phyloP scores from a whole-genome alignment of 2,329 filamentous ascomycete genomes.

The Pseudohalonectria lignicola region DNA sequence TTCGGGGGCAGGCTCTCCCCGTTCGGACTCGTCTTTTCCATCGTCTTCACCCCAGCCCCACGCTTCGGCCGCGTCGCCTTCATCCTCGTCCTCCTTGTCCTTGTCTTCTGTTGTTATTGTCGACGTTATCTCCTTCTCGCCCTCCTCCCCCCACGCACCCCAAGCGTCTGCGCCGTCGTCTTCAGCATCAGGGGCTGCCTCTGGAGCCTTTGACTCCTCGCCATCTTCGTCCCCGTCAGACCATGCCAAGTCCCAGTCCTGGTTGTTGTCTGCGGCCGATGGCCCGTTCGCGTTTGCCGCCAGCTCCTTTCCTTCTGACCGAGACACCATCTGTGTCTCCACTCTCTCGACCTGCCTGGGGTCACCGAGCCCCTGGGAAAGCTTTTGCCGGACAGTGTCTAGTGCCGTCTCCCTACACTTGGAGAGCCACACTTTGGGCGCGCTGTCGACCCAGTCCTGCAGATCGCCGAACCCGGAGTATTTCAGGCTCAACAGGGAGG shows the following conservation, averaged over 20 bases:
- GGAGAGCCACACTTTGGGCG: conserved; percentile 74
- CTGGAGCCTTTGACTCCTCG: conserved; percentile 9
- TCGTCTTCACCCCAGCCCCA: conserved; percentile 83
- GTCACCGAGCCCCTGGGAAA: conserved; percentile 53
- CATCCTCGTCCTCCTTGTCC: conserved; percentile 32
- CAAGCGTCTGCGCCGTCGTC: conserved; percentile 25
- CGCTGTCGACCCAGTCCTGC: conserved; percentile 68
- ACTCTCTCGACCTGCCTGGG: conserved; percentile 68
- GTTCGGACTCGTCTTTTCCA: no score
- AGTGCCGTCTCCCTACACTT: conserved; percentile 74
- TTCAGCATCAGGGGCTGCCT: conserved; percentile 14
- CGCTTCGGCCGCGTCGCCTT: conserved; percentile 49
- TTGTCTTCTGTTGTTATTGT: conserved; percentile 5
- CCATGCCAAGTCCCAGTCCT: conserved; percentile 76
- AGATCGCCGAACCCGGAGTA: conserved; percentile 56
- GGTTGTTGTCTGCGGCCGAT: conserved; percentile 30
- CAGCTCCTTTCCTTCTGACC: conserved; percentile 54
- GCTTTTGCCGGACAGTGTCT: conserved; percentile 58
- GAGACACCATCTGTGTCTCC: conserved; percentile 70
- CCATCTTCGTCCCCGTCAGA: conserved; percentile 41
- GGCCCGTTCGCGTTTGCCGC: conserved; percentile 42
- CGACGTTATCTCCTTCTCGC: conserved; percentile 14
- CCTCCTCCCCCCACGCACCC: conserved; percentile 18
- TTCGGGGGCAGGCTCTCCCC: no score
- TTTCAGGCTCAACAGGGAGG: conserved; percentile 45